Percentiles rank a stretch among this genome's conserved stretches.
Conservation (phyloP, 1,139 yeast genomes). For the Hansenula sp. region DNA sequence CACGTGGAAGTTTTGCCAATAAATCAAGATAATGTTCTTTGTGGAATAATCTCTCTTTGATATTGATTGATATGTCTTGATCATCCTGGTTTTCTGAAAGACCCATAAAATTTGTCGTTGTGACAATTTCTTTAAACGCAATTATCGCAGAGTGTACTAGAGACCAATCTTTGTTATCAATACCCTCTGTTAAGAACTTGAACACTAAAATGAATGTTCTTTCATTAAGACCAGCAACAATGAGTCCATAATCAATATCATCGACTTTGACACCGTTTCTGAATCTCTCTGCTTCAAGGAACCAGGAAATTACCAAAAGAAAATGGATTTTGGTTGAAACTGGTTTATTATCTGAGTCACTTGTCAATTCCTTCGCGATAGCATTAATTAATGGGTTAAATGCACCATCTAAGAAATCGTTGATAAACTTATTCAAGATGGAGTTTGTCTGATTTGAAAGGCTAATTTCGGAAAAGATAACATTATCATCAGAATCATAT, state of each 20-base stretch:
- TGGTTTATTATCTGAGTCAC: conserved; percentile 35
- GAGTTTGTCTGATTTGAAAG: conserved; percentile 32
- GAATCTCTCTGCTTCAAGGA: conserved; percentile 40
- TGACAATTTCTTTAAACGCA: conserved; percentile 61
- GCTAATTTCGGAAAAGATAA: conserved; percentile 27
- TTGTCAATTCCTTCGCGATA: conserved; percentile 43
- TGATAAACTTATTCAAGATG: conserved; percentile 41
- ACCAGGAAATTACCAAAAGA: conserved; percentile 70
- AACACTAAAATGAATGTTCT: conserved; percentile 59
- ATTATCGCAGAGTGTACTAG: conserved; percentile 69
- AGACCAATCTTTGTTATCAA: conserved; percentile 45
- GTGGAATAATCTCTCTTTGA: conserved; percentile 54
- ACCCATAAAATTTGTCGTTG: conserved; percentile 49
- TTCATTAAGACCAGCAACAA: conserved; percentile 66
- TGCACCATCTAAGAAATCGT: conserved; percentile 66
- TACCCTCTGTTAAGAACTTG: conserved; percentile 50
- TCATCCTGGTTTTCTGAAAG: conserved; percentile 32
- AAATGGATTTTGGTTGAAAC: conserved; percentile 37
- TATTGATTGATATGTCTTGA: conserved; percentile 43
- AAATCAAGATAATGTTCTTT: conserved; percentile 60
- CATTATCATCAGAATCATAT: conserved; percentile 41
- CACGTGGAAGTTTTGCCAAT: conserved; percentile 56
- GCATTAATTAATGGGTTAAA: conserved; percentile 62
- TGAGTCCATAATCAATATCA: conserved; percentile 48
- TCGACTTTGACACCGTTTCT: conserved; percentile 19